A percentile compares a stretch with the other conserved stretches of the same genome.
phyloP scores from a whole-genome alignment of 2,329 filamentous ascomycete species.

The Cephalotrichum gorgonifer region DNA sequence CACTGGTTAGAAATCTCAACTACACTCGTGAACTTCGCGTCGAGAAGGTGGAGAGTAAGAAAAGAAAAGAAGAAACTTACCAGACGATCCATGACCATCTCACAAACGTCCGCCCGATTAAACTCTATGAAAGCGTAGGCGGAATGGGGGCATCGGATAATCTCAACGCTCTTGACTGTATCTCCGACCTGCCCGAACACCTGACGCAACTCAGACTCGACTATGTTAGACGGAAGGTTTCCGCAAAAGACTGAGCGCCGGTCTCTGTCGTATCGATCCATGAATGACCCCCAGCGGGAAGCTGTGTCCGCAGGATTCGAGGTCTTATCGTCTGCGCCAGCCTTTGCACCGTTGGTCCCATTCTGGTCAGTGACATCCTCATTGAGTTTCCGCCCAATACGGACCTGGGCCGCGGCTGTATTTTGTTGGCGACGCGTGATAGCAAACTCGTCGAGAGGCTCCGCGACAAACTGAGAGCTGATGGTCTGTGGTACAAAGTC shows the following conservation, averaged over 20 bases:
- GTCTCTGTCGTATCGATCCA: neutral
- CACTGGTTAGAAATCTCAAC: neutral
- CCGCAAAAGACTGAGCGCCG: neutral
- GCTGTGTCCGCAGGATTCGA: conserved; percentile 7
- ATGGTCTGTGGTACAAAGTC: conserved; percentile 10
- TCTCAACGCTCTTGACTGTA: neutral
- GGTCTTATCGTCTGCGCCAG: neutral
- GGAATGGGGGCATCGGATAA: conserved; percentile 7
- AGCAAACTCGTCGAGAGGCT: neutral
- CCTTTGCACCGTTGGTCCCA: neutral
- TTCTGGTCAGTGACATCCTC: neutral
- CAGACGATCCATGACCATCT: conserved; percentile 21
- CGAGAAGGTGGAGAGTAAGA: neutral
- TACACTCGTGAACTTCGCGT: neutral
- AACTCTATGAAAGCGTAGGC: conserved; percentile 29
- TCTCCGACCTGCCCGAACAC: neutral
- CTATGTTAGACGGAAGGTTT: conserved; percentile 8
- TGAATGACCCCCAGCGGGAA: conserved; percentile 11
- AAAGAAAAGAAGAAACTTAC: conserved; percentile 18
- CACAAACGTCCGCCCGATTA: conserved; percentile 22
- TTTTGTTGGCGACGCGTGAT: neutral
- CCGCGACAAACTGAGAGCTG: conserved; percentile 11
- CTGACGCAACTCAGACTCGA: conserved; percentile 7
- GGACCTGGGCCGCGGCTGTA: neutral
- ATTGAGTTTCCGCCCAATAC: conserved; percentile 2